phyloP scores from a whole-genome alignment of 139 green algal genomes.

The Tetradesmus lagerheimii region DNA sequence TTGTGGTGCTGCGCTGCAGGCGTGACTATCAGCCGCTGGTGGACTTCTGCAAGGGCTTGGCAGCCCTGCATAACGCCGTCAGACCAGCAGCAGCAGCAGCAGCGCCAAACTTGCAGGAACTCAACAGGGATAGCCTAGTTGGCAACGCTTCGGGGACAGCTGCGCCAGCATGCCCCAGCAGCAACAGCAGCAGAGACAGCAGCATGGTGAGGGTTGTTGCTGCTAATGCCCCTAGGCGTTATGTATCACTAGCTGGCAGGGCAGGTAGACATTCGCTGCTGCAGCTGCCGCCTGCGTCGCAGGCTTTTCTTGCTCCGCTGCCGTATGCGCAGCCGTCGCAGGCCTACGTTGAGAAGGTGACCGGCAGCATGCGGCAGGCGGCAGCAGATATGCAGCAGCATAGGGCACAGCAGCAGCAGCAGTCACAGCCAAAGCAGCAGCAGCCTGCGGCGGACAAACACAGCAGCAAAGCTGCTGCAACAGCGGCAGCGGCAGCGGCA shows the following conservation, averaged over 20 bases:
- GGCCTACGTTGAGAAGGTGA: conserved; percentile 49
- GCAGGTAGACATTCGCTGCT: conserved; percentile 43
- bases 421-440: conserved; percentile 5
- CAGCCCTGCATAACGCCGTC: not conserved
- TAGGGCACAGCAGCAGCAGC: not conserved
- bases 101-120: not conserved
- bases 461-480: not conserved
- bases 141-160: not conserved
- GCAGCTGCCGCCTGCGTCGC: not conserved
- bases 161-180: not conserved
- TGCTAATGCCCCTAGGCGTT: conserved; percentile 60
- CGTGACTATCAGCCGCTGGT: conserved; percentile 66
- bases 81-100: not conserved
- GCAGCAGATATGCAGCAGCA: not conserved
- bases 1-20: not conserved
- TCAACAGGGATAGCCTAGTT: no score
- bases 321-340: conserved; percentile 43
- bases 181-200: not conserved
- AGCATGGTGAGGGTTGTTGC: conserved; percentile 50
- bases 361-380: conserved; percentile 45
- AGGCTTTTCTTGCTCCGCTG: conserved; percentile 49
- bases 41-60: not conserved
- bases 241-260: conserved; percentile 56
- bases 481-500: conserved; percentile 22
- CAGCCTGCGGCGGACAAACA: not conserved